Percentiles rank a stretch among this genome's conserved stretches.
phyloP scores from a whole-genome alignment of 306 rosid species.

The Cucurbita pepo region DNA sequence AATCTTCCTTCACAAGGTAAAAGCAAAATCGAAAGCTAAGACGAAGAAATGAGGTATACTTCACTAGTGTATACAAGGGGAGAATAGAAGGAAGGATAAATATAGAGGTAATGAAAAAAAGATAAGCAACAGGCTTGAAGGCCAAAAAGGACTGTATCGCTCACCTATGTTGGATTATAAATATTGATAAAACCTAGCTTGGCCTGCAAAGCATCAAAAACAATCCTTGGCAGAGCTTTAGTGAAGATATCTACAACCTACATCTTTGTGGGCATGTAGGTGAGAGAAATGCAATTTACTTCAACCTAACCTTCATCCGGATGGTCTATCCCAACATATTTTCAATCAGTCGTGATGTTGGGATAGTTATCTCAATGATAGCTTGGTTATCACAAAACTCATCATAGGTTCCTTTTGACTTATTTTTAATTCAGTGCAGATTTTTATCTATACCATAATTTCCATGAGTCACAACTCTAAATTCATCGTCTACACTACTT shows the following conservation, averaged over 20 bases:
- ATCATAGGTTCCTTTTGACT: neutral
- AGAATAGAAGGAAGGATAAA: neutral
- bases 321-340: neutral
- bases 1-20: too few species aligned
- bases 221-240: neutral
- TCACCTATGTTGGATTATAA: neutral
- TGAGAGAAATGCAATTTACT: neutral
- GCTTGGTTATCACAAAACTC: neutral
- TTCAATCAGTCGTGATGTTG: neutral
- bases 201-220: neutral
- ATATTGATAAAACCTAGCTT: neutral
- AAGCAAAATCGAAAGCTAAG: too few species aligned
- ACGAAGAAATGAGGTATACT: too few species aligned
- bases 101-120: neutral
- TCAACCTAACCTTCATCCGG: neutral
- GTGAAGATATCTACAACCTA: neutral
- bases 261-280: neutral
- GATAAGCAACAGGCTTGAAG: neutral
- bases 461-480: neutral
- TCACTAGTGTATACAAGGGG: neutral
- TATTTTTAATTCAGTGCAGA: neutral
- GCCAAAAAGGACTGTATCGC: neutral
- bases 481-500: neutral
- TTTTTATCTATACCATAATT: neutral
- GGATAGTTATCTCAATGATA: neutral